These are phyloP conservation scores for Phytophthora boehmeriae DNA, from an alignment of 352 stramenopile species.

Conservation along the genomic window DNA sequence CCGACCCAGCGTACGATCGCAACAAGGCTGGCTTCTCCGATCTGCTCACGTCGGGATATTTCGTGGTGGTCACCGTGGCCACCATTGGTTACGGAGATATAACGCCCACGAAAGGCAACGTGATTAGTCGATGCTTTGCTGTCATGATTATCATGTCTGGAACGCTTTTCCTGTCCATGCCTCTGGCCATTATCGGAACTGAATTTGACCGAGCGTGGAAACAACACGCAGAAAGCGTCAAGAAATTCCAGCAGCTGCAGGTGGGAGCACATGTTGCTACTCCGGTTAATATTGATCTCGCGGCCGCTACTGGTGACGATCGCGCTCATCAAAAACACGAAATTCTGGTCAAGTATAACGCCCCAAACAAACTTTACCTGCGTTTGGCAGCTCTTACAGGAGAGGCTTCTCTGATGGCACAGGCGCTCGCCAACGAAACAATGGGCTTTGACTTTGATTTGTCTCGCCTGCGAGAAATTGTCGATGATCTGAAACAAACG, in stretches of 20 bases:
- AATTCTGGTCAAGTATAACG: slow-evolving; percentile 83
- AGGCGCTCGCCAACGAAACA: slow-evolving; percentile 54
- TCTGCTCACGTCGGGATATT: slow-evolving; percentile 76
- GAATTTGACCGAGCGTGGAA: slow-evolving; percentile 86
- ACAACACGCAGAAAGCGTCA: slow-evolving; percentile 70
- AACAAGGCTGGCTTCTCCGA: slow-evolving; percentile 72
- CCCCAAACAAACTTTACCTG: slow-evolving; percentile 69
- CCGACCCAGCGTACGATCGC: slow-evolving; percentile 73
- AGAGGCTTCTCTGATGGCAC: slow-evolving; percentile 70
- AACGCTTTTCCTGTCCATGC: slow-evolving; percentile 86
- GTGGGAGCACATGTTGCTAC: slow-evolving; percentile 25
- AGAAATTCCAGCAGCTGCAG: slow-evolving; percentile 55
- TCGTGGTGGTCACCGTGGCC: slow-evolving; percentile 74
- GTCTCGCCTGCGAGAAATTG: slow-evolving; percentile 51
- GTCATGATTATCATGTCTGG: slow-evolving; percentile 88
- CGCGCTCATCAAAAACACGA: slow-evolving; percentile 67
- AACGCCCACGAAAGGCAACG: slow-evolving; percentile 76
- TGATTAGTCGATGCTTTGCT: slow-evolving; percentile 59
- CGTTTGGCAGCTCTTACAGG: slow-evolving; percentile 63
- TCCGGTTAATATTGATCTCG: slow-evolving; percentile 30
- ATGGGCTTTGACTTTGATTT: slow-evolving; percentile 45
- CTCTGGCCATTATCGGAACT: slow-evolving; percentile 85
- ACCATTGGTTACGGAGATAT: slow-evolving; percentile 85
- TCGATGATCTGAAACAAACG: slow-evolving; percentile 59
- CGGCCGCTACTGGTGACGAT: slow-evolving; percentile 30